These are phyloP conservation scores for Ballota nigra DNA, from an alignment of 257 asterid genomes.

Conservation along the genomic window DNA sequence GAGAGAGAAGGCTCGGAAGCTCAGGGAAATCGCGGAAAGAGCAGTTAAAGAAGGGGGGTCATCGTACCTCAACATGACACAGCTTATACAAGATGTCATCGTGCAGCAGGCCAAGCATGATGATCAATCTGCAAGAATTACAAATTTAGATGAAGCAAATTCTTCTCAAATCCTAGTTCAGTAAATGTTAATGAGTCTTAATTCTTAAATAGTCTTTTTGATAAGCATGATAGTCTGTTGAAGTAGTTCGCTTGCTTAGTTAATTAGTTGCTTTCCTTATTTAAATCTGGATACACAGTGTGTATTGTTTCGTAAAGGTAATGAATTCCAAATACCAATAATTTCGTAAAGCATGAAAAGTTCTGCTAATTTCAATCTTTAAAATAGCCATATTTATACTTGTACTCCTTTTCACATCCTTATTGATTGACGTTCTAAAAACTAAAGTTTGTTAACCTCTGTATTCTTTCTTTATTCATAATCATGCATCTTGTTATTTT, in stretches of 20 bases:
- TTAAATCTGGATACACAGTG: neutral
- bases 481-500: no score
- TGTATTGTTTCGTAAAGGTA: neutral
- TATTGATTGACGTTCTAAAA: neutral
- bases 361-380: neutral
- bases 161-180: neutral
- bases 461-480: no score
- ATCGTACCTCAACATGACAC: slow-evolving; percentile 1
- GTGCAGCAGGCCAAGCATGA: neutral
- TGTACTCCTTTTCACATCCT: neutral
- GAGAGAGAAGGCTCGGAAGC: slow-evolving; percentile 37
- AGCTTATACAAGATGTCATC: slow-evolving; percentile 11
- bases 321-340: neutral
- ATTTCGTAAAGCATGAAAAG: neutral
- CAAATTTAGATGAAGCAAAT: neutral
- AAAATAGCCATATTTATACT: no score
- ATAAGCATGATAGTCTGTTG: no score
- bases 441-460: neutral
- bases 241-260: neutral
- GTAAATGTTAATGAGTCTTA: no score
- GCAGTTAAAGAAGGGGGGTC: slow-evolving; percentile 34
- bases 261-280: neutral
- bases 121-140: neutral
- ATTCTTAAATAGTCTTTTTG: no score
- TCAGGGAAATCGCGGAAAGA: slow-evolving; percentile 34